Base-by-base conservation (phyloP, 2,329 filamentous ascomycete species). In the Hypoxylon sp. region DNA sequence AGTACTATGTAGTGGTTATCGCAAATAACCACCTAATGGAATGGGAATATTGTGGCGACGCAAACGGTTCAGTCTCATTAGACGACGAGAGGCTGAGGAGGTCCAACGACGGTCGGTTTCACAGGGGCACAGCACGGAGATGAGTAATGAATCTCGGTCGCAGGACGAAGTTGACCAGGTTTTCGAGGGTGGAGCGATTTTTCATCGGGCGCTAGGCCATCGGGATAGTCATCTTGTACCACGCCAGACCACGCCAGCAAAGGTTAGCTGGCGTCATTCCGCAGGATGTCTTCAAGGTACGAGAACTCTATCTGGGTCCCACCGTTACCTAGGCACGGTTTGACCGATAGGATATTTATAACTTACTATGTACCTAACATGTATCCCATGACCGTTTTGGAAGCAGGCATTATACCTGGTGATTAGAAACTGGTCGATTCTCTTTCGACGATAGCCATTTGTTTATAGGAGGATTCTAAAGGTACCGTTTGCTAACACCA, bases 181-280 rank as follows among this genome's bases (percentile, higher is more conserved):
- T 40, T 53, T 51, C 31, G 7, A 14, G 14, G 4, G 49, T n/a
- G 33, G n/a, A 22, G 42, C 13, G 31, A 44, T 44, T 35, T 31
- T 57, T 14, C 31, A 64, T 60, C 30, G 4, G 42, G 20, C 49
- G 25, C 35, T 50, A 60, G 49, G 40, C n/a, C 31, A 50, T n/a
- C 62, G 62, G 56, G 62, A 55, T 65, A 60, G 40, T 22, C n/a
- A 13, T 14, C 42, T 25, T 55, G 51, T 66, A 66, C 40, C 37
- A n/a, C 31, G 31, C 31, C 6, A 27, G 31, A 33, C 31, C 31
- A 33, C 40, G 22, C 22, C 31, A 40, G 50, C 30, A 42, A 5
- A 22, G 13, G 27, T 25, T n/a, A 20, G 40, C 44, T 62, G 42
- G 42, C 51, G 51, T 56, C 51, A 56, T 42, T 46, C 2, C 46